A percentile compares a stretch with the other conserved stretches of the same genome.
These are phyloP conservation scores for Trichoderma polysporum DNA, from an alignment of 2,329 filamentous ascomycete genomes.

Conservation along the genomic window DNA sequence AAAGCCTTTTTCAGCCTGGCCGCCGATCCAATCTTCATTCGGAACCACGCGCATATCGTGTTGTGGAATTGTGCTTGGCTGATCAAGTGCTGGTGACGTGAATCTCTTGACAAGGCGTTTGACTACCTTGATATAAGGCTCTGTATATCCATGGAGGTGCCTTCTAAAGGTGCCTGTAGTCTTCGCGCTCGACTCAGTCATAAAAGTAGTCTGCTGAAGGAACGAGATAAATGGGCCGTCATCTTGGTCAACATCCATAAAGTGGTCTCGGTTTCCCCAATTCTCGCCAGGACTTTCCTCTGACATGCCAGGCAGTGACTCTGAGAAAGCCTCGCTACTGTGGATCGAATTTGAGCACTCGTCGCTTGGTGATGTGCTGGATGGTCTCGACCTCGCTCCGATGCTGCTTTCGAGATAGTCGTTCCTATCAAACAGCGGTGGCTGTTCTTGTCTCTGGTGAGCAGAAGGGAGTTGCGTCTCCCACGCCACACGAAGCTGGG, in stretches of 20 bases:
- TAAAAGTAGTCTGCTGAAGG: constrained; percentile 36
- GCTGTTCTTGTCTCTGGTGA: background rate
- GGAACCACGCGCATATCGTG: constrained; percentile 25
- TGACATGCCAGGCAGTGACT: background rate
- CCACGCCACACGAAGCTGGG: constrained; percentile 25
- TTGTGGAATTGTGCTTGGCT: constrained; percentile 28
- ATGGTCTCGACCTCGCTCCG: background rate
- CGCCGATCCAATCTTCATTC: constrained; percentile 31
- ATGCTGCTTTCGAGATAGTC: background rate
- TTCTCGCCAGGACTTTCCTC: background rate
- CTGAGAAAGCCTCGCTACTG: background rate
- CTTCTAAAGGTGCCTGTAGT: constrained; percentile 39
- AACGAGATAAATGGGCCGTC: constrained; percentile 28
- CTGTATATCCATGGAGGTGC: constrained; percentile 34
- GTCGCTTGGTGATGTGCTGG: background rate
- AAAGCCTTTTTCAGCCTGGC: constrained; percentile 24
- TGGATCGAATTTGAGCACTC: background rate
- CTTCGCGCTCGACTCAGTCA: constrained; percentile 41
- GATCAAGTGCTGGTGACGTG: constrained; percentile 33
- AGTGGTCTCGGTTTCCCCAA: background rate
- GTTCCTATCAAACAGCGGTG: background rate
- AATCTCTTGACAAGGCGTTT: constrained; percentile 41
- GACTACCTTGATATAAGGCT: constrained; percentile 39
- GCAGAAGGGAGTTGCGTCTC: background rate
- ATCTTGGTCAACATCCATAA: background rate